phyloP scores from a whole-genome alignment of 2,329 filamentous ascomycete species.

The Pseudogymnoascus sp. region DNA sequence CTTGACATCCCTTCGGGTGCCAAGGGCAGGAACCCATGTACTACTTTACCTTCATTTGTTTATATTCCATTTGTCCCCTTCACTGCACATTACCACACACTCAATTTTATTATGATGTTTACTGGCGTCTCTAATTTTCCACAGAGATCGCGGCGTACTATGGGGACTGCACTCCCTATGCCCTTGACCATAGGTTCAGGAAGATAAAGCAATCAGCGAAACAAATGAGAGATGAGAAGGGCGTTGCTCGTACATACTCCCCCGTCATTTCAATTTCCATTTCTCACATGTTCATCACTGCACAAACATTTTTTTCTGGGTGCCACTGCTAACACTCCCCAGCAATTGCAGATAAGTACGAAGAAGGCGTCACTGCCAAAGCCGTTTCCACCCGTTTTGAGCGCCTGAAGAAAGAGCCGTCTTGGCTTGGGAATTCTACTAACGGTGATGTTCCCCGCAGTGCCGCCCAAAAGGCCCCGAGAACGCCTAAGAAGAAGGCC shows the following conservation, averaged over 20 bases:
- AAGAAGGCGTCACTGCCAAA: conserved; percentile 26
- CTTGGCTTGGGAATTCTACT: conserved; percentile 16
- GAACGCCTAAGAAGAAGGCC: neutral
- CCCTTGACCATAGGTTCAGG: conserved; percentile 28
- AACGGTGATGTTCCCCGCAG: neutral
- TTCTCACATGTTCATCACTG: conserved; percentile 13
- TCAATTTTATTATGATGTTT: neutral
- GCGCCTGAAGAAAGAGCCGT: conserved; percentile 23
- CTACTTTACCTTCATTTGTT: conserved; percentile 3
- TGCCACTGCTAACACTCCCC: conserved; percentile 24
- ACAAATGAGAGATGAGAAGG: conserved; percentile 17
- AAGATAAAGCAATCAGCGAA: conserved; percentile 26
- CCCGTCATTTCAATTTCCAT: conserved; percentile 19
- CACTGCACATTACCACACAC: conserved; percentile 13
- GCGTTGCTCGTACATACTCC: conserved; percentile 12
- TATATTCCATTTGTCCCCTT: neutral
- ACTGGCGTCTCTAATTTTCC: conserved; percentile 18
- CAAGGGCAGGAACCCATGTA: conserved; percentile 13
- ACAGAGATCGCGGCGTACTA: conserved; percentile 23
- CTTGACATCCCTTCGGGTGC: conserved; percentile 21
- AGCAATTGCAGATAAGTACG: conserved; percentile 26
- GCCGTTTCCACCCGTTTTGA: conserved; percentile 27
- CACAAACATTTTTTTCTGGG: conserved; percentile 14
- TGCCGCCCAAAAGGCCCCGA: neutral
- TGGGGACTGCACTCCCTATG: conserved; percentile 20